phyloP scores from a whole-genome alignment of 352 stramenopile species.

The Blastocystis sp. region DNA sequence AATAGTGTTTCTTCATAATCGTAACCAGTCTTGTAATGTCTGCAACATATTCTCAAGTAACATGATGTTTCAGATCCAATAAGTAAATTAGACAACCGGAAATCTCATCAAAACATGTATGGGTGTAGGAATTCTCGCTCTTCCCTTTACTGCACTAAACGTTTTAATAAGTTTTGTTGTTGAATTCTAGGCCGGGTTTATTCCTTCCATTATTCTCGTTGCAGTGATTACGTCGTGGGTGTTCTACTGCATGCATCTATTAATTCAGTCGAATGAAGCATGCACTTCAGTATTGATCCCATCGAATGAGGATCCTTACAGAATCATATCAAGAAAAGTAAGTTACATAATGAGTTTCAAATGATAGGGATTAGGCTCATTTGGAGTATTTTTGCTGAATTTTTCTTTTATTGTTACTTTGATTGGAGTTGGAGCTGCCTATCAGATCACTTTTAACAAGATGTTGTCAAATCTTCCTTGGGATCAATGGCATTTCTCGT shows the following conservation, averaged over 20 bases:
- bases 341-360: neutral
- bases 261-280: conserved; percentile 40
- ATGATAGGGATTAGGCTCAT: conserved; percentile 34
- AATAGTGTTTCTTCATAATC: neutral
- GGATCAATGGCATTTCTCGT: neutral
- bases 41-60: conserved; percentile 60
- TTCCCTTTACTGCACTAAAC: conserved; percentile 14
- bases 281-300: conserved; percentile 12
- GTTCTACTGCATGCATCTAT: conserved; percentile 55
- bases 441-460: conserved; percentile 67
- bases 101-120: conserved; percentile 68
- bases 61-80: neutral
- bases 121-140: conserved; percentile 64
- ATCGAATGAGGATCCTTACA: conserved; percentile 59
- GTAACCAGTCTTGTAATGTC: conserved; percentile 8
- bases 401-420: conserved; percentile 67
- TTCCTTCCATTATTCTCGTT: conserved; percentile 34
- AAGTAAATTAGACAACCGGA: conserved; percentile 43
- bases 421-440: conserved; percentile 54
- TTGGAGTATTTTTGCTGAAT: conserved; percentile 64
- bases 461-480: conserved; percentile 36
- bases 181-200: conserved; percentile 34
- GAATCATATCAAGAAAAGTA: conserved; percentile 35
- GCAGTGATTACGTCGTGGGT: conserved; percentile 42
- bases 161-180: neutral